phyloP scores from a whole-genome alignment of 2,329 filamentous ascomycete species.

The Aureobasidium pullulans region DNA sequence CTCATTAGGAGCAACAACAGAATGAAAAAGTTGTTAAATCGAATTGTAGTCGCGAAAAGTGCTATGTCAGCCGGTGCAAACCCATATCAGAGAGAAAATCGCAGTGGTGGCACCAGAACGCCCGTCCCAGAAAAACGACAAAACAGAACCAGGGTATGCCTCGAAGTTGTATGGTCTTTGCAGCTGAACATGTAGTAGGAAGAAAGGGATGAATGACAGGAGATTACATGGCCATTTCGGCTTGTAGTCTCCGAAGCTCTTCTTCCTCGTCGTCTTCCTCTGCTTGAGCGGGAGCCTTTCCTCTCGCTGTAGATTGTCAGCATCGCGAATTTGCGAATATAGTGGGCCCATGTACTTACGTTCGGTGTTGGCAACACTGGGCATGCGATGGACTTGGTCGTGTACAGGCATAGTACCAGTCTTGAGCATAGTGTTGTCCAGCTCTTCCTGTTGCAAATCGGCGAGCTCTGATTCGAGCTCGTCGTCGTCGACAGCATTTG shows the following conservation, averaged over 20 bases:
- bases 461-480: constrained; percentile 84
- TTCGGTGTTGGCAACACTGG: constrained; percentile 65
- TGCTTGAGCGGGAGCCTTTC: constrained; percentile 37
- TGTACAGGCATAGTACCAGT: constrained; percentile 77
- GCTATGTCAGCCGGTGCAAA: constrained; percentile 6
- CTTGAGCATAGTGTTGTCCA: constrained; percentile 90
- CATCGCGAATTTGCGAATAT: constrained; percentile 20
- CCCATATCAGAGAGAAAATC: not conserved
- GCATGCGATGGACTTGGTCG: constrained; percentile 70
- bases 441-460: constrained; percentile 77
- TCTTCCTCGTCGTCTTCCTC: constrained; percentile 94
- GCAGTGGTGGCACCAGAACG: not conserved
- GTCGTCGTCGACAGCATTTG: constrained; percentile 71
- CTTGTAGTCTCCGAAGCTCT: constrained; percentile 85
- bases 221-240: constrained; percentile 87
- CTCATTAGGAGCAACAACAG: not conserved
- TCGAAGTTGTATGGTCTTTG: constrained; percentile 11
- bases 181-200: constrained; percentile 4
- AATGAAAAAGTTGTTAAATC: not conserved
- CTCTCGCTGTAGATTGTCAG: constrained; percentile 32
- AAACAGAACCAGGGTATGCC: constrained; percentile 13
- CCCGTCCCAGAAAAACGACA: constrained; percentile 1
- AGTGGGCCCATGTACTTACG: constrained; percentile 48
- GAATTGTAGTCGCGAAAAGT: constrained; percentile 4
- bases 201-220: not conserved